Percentiles rank a stretch among this genome's conserved stretches.
Conservation (phyloP, 345 rosid species). For the Reutealis trisperma region DNA sequence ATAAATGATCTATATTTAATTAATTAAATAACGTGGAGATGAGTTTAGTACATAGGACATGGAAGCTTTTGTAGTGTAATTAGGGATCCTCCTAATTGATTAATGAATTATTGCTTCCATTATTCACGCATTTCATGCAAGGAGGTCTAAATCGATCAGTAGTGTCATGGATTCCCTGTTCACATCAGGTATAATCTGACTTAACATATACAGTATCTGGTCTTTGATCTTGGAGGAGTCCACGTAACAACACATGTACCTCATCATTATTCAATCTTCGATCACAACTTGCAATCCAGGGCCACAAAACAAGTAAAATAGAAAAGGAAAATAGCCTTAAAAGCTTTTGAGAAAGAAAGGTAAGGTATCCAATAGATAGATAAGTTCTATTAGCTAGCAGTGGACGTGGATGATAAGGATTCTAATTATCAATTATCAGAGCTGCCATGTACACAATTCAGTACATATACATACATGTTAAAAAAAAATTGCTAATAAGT, state of each 20-base stretch:
- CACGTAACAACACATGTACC: background rate
- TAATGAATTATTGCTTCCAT: too few species aligned
- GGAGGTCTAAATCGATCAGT: background rate
- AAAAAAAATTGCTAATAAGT: too few species aligned
- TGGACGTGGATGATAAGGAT: constrained; percentile 51
- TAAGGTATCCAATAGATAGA: background rate
- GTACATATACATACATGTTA: background rate
- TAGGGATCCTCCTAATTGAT: too few species aligned
- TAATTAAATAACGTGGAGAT: too few species aligned
- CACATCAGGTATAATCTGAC: constrained; percentile 13
- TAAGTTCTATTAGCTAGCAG: constrained; percentile 15
- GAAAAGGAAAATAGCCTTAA: background rate
- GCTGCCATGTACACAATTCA: background rate
- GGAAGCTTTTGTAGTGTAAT: too few species aligned
- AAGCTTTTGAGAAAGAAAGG: constrained; percentile 32
- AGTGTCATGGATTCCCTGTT: constrained; percentile 26
- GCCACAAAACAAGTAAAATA: background rate
- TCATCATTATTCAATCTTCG: background rate
- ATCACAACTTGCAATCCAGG: constrained; percentile 31
- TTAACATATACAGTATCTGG: background rate
- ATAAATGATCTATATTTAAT: too few species aligned
- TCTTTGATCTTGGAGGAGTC: constrained; percentile 18
- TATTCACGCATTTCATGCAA: background rate
- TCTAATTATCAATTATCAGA: constrained; percentile 20
- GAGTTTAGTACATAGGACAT: too few species aligned